A percentile compares a stretch with the other conserved stretches of the same genome.
Conservation (phyloP, 1,139 yeast species). For the Saccharomycopsis crataegensis region DNA sequence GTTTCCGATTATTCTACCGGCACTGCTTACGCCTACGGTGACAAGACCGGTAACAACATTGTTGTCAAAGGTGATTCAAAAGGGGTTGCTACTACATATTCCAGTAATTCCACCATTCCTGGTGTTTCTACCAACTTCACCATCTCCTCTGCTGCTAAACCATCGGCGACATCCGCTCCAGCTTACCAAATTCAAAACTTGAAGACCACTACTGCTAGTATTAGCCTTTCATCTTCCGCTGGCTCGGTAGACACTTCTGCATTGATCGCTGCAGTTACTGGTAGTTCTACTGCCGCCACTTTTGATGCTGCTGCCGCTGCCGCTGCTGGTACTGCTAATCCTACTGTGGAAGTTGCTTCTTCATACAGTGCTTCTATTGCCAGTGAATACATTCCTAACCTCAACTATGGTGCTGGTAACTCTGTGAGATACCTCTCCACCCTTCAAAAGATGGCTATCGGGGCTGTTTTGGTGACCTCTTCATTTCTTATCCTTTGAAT, state of each 20-base stretch:
- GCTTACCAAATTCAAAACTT: neutral
- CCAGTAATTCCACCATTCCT: conserved; percentile 31
- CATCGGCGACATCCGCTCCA: conserved; percentile 22
- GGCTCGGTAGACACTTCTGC: neutral
- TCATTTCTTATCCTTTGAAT: too few relatives aligned
- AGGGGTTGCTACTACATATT: conserved; percentile 26
- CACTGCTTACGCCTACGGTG: conserved; percentile 54
- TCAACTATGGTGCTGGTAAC: too few relatives aligned
- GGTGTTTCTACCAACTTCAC: conserved; percentile 28
- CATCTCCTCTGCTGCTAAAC: neutral
- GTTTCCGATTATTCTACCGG: conserved; percentile 83
- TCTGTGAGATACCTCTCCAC: too few relatives aligned
- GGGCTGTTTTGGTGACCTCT: too few relatives aligned
- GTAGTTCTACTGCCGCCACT: neutral
- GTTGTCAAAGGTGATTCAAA: conserved; percentile 50
- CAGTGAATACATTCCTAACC: too few relatives aligned
- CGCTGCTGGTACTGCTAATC: neutral
- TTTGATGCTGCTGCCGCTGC: neutral
- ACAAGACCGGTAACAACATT: conserved; percentile 60
- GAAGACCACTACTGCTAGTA: conserved; percentile 1
- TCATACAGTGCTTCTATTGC: neutral
- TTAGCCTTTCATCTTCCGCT: neutral
- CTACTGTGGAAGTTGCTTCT: conserved; percentile 3
- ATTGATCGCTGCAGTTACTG: neutral
- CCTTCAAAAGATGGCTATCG: too few relatives aligned